A percentile compares a stretch with the other conserved stretches of the same genome.
These are phyloP conservation scores for Hordeum marinum DNA, from an alignment of 176 grass and related monocot genomes.

Conservation along the genomic window DNA sequence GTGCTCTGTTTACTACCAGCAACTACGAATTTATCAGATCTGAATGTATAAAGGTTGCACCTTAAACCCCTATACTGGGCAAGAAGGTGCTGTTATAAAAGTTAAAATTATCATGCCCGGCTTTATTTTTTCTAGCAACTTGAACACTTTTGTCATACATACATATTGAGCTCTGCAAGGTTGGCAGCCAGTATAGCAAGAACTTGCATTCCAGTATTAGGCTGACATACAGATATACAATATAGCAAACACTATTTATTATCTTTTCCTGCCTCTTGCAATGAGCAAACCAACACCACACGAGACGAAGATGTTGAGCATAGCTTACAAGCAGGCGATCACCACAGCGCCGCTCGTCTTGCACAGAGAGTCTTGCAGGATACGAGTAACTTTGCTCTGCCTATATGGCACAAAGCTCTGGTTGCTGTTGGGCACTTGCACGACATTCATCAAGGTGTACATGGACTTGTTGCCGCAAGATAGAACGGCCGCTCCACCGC, in stretches of 20 bases:
- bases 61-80: not conserved
- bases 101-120: not conserved
- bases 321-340: conserved; percentile 50
- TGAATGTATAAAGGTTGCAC: not conserved
- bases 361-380: conserved; percentile 61
- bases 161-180: too few species aligned
- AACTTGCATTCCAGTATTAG: not conserved
- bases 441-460: conserved; percentile 49
- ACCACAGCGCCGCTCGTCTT: conserved; percentile 29
- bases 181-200: not conserved
- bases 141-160: too few species aligned
- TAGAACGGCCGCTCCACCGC: not conserved
- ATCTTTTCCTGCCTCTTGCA: not conserved
- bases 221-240: not conserved
- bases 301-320: not conserved
- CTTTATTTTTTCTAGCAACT: not conserved
- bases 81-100: not conserved
- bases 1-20: not conserved
- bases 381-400: conserved; percentile 52
- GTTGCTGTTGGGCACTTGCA: conserved; percentile 39
- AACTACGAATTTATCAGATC: not conserved
- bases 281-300: not conserved
- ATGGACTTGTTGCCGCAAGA: conserved; percentile 42
- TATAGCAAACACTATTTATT: not conserved
- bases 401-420: conserved; percentile 47